These are phyloP conservation scores for Rachicladosporium sp. DNA, from an alignment of 2,329 filamentous ascomycete species.

Conservation along the genomic window DNA sequence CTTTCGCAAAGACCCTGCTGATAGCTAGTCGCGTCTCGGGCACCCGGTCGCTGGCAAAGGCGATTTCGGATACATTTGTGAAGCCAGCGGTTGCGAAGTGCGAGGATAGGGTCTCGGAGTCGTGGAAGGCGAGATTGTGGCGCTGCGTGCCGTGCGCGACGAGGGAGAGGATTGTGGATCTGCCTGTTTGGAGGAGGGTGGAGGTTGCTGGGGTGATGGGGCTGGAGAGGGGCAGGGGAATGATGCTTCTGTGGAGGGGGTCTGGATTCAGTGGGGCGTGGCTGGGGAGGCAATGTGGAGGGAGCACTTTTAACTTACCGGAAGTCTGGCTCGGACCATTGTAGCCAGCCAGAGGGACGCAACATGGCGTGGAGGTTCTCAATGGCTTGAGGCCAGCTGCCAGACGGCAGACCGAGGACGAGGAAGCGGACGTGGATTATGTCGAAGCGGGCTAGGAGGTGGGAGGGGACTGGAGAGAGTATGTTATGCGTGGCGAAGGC, in stretches of 20 bases:
- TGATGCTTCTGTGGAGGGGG: background rate
- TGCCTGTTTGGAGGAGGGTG: background rate
- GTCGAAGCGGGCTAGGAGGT: constrained; percentile 8
- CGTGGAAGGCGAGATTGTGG: background rate
- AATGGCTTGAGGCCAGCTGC: constrained; percentile 10
- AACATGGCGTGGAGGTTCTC: constrained; percentile 9
- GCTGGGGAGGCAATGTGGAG: no score
- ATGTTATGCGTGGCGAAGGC: constrained; percentile 9
- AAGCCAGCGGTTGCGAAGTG: constrained; percentile 3
- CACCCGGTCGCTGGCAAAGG: constrained; percentile 9
- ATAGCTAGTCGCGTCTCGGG: constrained; percentile 4
- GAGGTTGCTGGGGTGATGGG: background rate
- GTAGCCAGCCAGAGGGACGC: constrained; percentile 12
- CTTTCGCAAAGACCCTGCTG: background rate
- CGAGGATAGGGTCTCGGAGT: background rate
- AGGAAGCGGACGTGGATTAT: constrained; percentile 13
- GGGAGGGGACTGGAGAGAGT: constrained; percentile 7
- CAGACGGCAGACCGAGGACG: constrained; percentile 7
- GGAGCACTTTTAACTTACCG: background rate
- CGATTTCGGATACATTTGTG: constrained; percentile 5
- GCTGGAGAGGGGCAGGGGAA: background rate
- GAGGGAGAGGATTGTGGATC: background rate
- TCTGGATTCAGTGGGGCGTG: background rate
- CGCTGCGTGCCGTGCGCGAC: background rate
- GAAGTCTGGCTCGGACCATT: constrained; percentile 13